A percentile compares a stretch with the other conserved stretches of the same genome.
Conservation (phyloP, 257 asterid genomes). For the Cynanchum wilfordii region DNA sequence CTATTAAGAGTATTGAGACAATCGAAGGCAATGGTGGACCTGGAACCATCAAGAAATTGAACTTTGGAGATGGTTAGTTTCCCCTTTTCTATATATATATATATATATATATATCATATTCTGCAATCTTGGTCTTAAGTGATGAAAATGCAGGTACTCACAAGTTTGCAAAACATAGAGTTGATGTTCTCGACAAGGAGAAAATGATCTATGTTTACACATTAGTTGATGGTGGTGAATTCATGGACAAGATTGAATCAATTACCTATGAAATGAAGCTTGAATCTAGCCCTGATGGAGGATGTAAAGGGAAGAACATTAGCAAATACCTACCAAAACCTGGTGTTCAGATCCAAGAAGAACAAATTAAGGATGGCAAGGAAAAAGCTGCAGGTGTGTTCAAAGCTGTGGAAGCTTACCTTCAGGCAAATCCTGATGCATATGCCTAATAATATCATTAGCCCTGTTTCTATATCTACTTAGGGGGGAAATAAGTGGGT, state of each 20-base stretch:
- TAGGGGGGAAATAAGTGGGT: neutral
- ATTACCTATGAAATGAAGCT: slow-evolving; percentile 41
- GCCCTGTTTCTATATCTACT: neutral
- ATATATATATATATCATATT: no score
- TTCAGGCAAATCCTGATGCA: slow-evolving; percentile 30
- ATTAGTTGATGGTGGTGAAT: slow-evolving; percentile 45
- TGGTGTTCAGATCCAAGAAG: slow-evolving; percentile 38
- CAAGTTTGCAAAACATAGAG: slow-evolving; percentile 42
- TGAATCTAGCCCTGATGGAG: slow-evolving; percentile 48
- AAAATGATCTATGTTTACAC: slow-evolving; percentile 35
- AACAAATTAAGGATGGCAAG: slow-evolving; percentile 33
- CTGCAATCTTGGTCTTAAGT: neutral
- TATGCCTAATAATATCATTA: slow-evolving; percentile 7
- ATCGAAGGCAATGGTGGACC: slow-evolving; percentile 50
- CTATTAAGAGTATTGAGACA: slow-evolving; percentile 37
- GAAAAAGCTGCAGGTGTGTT: slow-evolving; percentile 24
- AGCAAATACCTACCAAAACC: slow-evolving; percentile 40
- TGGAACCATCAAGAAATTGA: slow-evolving; percentile 47
- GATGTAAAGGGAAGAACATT: slow-evolving; percentile 35
- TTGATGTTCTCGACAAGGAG: slow-evolving; percentile 40
- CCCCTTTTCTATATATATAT: neutral
- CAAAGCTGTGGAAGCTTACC: slow-evolving; percentile 30
- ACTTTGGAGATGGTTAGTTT: slow-evolving; percentile 38
- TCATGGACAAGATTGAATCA: slow-evolving; percentile 40
- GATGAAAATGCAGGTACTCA: slow-evolving; percentile 31